A percentile compares a stretch with the other conserved stretches of the same genome.
phyloP scores from a whole-genome alignment of 345 rosid species.

The Syzygium grande region DNA sequence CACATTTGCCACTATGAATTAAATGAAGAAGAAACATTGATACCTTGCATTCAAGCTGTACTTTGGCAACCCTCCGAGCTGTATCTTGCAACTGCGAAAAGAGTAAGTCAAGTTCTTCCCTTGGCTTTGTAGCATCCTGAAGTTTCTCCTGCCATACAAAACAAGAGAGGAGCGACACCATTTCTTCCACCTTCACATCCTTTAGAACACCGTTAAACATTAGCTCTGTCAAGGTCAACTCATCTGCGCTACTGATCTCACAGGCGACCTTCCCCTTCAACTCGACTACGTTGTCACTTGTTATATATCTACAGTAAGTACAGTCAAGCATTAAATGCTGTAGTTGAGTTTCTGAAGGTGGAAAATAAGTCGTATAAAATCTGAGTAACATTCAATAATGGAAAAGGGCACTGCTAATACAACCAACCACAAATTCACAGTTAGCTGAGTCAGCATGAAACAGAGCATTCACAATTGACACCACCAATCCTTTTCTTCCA shows the following conservation, averaged over 20 bases:
- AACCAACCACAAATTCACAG: background rate
- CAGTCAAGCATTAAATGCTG: background rate
- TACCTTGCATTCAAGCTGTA: conserved; percentile 97
- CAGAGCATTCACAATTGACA: background rate
- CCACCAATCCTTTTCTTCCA: background rate
- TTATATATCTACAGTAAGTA: background rate
- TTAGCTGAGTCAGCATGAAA: background rate
- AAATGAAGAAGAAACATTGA: background rate
- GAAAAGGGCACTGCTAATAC: background rate
- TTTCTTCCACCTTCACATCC: conserved; percentile 80
- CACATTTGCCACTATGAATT: background rate
- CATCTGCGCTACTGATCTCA: conserved; percentile 65
- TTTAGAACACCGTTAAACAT: conserved; percentile 87
- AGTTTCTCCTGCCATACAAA: conserved; percentile 97
- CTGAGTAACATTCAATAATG: background rate
- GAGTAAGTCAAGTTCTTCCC: conserved; percentile 89
- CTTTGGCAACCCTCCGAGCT: conserved; percentile 77
- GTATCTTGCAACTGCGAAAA: conserved; percentile 86
- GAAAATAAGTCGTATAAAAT: background rate
- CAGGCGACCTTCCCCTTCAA: conserved; percentile 8
- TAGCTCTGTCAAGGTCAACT: conserved; percentile 84
- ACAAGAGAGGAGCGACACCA: conserved; percentile 95
- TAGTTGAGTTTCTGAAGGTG: background rate
- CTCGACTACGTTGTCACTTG: conserved; percentile 1
- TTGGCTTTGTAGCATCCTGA: conserved; percentile 79